Evolutionary conservation across 192 early-diverging fungal species (phyloP).

Genomic region (Entophlyctis luteolus): DNA sequence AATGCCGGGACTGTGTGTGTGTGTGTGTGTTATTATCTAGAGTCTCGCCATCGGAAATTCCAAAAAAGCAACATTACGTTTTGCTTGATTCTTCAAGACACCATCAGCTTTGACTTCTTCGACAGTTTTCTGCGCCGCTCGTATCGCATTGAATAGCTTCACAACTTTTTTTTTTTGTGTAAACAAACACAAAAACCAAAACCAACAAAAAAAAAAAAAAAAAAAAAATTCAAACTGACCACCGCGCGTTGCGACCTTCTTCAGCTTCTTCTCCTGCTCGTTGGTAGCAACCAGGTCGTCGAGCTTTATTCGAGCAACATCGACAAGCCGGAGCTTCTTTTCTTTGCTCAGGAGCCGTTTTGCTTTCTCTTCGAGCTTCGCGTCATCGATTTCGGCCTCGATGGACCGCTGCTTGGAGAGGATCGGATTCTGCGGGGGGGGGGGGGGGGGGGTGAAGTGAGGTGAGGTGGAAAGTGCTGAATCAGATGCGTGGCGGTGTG

Average conservation of each 20-base stretch:
- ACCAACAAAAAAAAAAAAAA: not conserved
- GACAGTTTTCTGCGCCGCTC: slow-evolving; percentile 76
- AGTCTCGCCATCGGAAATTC: not conserved
- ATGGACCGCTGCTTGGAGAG: slow-evolving; percentile 76
- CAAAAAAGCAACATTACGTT: not conserved
- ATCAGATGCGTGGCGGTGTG: too few relatives aligned
- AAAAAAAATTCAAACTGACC: slow-evolving; percentile 46
- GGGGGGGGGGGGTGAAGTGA: not conserved
- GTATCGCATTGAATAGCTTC: slow-evolving; percentile 91
- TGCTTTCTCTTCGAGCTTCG: slow-evolving; percentile 79
- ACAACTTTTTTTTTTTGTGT: slow-evolving; percentile 59
- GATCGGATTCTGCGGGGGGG: slow-evolving; percentile 57
- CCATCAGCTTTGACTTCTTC: slow-evolving; percentile 60
- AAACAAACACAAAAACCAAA: not conserved
- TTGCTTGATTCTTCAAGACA: slow-evolving; percentile 33
- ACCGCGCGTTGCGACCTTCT: slow-evolving; percentile 87
- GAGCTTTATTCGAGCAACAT: slow-evolving; percentile 70
- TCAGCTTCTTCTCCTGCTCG: slow-evolving; percentile 83
- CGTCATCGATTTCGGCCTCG: slow-evolving; percentile 79
- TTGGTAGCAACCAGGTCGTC: slow-evolving; percentile 61
- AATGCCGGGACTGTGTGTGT: not conserved
- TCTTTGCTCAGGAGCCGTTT: slow-evolving; percentile 70
- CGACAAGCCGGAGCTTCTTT: slow-evolving; percentile 54
- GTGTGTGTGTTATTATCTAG: too few relatives aligned
- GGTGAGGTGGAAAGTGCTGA: not conserved